These are phyloP conservation scores for Boletus mariae DNA, from an alignment of 1,284 basidiomycete species.

Conservation along the genomic window DNA sequence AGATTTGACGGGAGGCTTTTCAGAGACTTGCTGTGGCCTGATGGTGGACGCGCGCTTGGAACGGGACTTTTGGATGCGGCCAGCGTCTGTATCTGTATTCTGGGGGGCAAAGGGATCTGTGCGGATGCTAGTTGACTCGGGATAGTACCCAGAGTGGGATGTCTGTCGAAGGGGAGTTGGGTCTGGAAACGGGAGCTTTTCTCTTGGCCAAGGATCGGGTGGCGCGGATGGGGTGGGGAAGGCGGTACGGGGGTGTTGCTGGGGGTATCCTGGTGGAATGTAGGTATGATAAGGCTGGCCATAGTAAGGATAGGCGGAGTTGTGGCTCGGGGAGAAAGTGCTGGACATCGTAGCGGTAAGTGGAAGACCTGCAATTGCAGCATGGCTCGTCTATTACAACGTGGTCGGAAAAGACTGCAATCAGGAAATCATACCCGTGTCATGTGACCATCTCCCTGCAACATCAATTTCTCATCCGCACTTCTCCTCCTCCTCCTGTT, in stretches of 20 bases:
- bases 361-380: slow-evolving; percentile 3
- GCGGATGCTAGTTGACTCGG: too few species aligned
- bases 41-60: slow-evolving; percentile 23
- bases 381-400: slow-evolving; percentile 18
- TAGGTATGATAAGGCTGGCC: slow-evolving; percentile 36
- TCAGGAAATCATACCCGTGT: background rate
- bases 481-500: background rate
- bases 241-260: slow-evolving; percentile 19
- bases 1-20: slow-evolving; percentile 47
- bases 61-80: slow-evolving; percentile 22
- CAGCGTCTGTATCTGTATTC: slow-evolving; percentile 19
- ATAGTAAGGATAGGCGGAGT: slow-evolving; percentile 32
- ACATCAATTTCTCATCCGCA: background rate
- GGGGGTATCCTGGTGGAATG: slow-evolving; percentile 30
- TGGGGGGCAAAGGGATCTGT: slow-evolving; percentile 24
- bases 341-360: slow-evolving; percentile 23
- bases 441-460: background rate
- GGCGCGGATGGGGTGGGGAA: slow-evolving; percentile 12
- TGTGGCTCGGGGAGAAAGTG: slow-evolving; percentile 19
- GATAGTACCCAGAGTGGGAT: slow-evolving; percentile 14
- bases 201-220: slow-evolving; percentile 27
- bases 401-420: background rate
- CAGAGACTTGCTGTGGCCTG: slow-evolving; percentile 18
- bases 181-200: slow-evolving; percentile 22
- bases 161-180: slow-evolving; percentile 10